These are phyloP conservation scores for Euphorbia pulcherrima DNA, from an alignment of 345 rosid species.

Conservation along the genomic window DNA sequence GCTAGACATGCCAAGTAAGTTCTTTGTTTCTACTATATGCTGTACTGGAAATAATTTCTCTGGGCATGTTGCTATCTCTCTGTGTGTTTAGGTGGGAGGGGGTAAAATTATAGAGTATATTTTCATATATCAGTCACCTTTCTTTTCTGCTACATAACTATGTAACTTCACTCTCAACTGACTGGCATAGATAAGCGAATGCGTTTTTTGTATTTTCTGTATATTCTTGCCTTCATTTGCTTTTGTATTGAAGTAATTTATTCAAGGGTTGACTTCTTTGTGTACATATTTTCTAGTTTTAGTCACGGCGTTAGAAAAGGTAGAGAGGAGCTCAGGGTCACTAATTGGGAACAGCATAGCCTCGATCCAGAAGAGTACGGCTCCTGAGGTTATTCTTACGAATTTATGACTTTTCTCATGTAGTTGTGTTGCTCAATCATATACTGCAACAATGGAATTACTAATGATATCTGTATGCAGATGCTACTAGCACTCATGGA, in stretches of 20 bases:
- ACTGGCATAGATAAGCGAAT: not conserved
- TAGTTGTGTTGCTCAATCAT: conserved; percentile 13
- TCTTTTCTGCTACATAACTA: not conserved
- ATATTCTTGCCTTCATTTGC: not conserved
- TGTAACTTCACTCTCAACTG: not conserved
- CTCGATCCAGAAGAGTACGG: conserved; percentile 86
- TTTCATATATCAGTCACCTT: not conserved
- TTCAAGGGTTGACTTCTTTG: conserved; percentile 7
- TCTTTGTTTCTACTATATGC: not conserved
- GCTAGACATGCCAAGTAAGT: conserved; percentile 84
- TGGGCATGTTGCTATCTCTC: not conserved
- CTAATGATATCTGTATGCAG: conserved; percentile 40
- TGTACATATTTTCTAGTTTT: conserved; percentile 46
- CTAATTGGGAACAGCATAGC: conserved; percentile 90
- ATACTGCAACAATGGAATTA: conserved; percentile 8
- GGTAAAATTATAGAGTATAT: not conserved
- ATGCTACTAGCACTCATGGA: conserved; percentile 98
- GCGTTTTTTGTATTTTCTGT: conserved; percentile 2
- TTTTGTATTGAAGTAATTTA: not conserved
- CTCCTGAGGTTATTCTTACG: conserved; percentile 70
- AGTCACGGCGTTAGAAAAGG: conserved; percentile 87
- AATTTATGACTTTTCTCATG: conserved; percentile 10
- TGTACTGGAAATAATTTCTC: not conserved
- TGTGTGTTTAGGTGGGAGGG: not conserved
- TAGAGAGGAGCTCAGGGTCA: conserved; percentile 79